Percentiles rank a stretch among this genome's conserved stretches.
Conservation (phyloP, 805 yeast species). For the Pichia kluyveri region DNA sequence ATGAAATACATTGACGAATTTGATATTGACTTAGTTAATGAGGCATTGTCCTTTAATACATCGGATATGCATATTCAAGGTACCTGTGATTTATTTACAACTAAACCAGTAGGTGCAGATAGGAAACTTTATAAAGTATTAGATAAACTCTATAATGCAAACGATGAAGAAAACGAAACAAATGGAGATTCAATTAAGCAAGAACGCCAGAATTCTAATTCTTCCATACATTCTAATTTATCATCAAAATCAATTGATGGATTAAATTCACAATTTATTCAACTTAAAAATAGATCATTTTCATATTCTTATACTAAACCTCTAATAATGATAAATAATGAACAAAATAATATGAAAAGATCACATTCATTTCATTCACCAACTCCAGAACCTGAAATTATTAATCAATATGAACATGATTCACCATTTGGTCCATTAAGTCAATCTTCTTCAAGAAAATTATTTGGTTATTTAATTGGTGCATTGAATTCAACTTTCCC, state of each 20-base stretch:
- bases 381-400: constrained; percentile 16
- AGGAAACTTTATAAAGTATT: constrained; percentile 80
- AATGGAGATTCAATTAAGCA: constrained; percentile 1
- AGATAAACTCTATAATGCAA: constrained; percentile 44
- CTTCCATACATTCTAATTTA: constrained; percentile 12
- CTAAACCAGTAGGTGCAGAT: constrained; percentile 88
- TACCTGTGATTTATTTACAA: constrained; percentile 87
- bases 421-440: constrained; percentile 91
- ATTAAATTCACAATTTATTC: constrained; percentile 23
- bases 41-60: constrained; percentile 71
- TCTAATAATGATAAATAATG: constrained; percentile 10
- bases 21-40: constrained; percentile 86
- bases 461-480: constrained; percentile 85
- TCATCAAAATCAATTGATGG: constrained; percentile 10
- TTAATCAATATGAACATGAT: constrained; percentile 1
- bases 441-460: constrained; percentile 75
- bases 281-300: constrained; percentile 25
- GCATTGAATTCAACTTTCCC: constrained; percentile 89
- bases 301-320: constrained; percentile 23
- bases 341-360: constrained; percentile 12
- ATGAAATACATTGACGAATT: constrained; percentile 49
- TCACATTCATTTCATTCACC: constrained; percentile 25
- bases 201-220: constrained; percentile 16
- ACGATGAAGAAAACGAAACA: constrained; percentile 4
- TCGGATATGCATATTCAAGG: constrained; percentile 73